These are phyloP conservation scores for Coemansia brasiliensis DNA, from an alignment of 192 early-diverging fungal species.

Conservation along the genomic window DNA sequence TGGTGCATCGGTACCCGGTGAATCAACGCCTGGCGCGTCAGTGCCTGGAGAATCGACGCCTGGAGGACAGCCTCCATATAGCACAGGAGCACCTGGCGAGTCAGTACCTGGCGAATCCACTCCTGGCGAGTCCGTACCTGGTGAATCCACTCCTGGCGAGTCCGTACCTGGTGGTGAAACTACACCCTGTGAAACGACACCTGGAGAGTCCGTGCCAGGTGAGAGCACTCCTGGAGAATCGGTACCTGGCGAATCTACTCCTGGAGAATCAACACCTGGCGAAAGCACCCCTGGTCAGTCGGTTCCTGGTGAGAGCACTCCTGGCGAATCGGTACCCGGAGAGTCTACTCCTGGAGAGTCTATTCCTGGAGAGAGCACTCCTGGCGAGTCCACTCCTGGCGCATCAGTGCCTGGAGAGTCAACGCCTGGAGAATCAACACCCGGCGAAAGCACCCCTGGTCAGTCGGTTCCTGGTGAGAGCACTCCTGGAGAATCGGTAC, in stretches of 20 bases:
- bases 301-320: constrained; percentile 10
- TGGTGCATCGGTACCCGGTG: not conserved
- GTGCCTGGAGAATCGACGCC: not conserved
- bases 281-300: constrained; percentile 8
- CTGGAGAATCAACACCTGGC: constrained; percentile 7
- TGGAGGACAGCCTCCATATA: not conserved
- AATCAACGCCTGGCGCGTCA: constrained; percentile 1
- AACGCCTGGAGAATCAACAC: not conserved
- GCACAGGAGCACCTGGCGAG: constrained; percentile 4
- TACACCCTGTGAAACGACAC: constrained; percentile 3
- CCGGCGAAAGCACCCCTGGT: constrained; percentile 10
- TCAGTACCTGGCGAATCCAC: constrained; percentile 5
- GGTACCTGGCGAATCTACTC: not conserved
- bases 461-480: constrained; percentile 4
- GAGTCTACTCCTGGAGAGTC: constrained; percentile 9
- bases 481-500: constrained; percentile 6
- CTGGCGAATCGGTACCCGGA: constrained; percentile 5
- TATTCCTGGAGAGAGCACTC: not conserved
- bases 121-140: constrained; percentile 15
- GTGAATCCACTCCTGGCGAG: constrained; percentile 4
- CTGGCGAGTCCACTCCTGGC: constrained; percentile 4
- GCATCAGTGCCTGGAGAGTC: constrained; percentile 8
- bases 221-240: not conserved
- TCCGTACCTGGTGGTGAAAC: constrained; percentile 12
- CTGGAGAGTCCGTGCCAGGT: constrained; percentile 9